Conservation (phyloP, 164 flowering plant species). For the Houttuynia cordata region DNA sequence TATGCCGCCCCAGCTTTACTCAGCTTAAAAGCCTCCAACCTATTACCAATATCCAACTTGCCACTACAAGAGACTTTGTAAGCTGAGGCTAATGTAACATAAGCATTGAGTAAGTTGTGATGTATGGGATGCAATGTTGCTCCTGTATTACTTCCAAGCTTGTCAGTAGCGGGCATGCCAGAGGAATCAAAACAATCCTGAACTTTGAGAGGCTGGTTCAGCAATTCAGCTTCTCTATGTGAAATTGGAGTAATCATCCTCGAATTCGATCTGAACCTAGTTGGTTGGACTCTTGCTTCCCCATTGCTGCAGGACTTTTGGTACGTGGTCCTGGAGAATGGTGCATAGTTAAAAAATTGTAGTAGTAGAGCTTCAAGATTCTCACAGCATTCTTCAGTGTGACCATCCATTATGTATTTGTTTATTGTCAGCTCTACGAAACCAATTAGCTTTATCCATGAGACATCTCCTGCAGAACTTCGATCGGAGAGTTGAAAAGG, state of each 20-base stretch:
- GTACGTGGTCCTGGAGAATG: not conserved
- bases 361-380: constrained; percentile 28
- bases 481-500: constrained; percentile 3
- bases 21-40: constrained; percentile 23
- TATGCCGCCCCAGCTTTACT: constrained; percentile 40
- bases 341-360: not conserved
- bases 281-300: not conserved
- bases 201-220: not conserved
- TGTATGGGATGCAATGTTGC: constrained; percentile 41
- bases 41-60: constrained; percentile 6
- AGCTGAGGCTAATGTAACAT: constrained; percentile 49
- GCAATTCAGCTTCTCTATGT: constrained; percentile 11
- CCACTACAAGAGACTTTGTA: constrained; percentile 36
- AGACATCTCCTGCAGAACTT: constrained; percentile 9
- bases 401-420: constrained; percentile 30
- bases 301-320: not conserved
- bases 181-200: not conserved
- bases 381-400: constrained; percentile 42
- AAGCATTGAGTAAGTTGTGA: constrained; percentile 42
- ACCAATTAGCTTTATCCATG: constrained; percentile 15
- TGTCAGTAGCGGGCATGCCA: not conserved
- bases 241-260: not conserved
- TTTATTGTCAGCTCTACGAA: constrained; percentile 31
- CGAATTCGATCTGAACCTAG: not conserved
- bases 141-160: not conserved